Base-by-base conservation (phyloP, 257 asterid genomes). In the Sherardia arvensis region DNA sequence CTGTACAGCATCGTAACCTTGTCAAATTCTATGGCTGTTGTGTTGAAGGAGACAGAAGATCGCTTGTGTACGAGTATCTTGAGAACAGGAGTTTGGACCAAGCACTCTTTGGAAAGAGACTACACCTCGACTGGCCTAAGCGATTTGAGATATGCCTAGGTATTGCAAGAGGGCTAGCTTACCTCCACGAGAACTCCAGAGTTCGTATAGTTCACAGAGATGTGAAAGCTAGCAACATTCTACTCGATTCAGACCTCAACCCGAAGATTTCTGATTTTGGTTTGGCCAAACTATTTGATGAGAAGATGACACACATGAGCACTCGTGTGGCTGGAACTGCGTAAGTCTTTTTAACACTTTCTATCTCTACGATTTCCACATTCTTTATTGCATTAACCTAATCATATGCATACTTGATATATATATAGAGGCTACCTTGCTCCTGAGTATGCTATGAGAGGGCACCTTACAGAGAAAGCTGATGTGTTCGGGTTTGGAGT, bases 1-100 rank as follows among this genome's bases (percentile, higher is more conserved):
- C 96, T 28, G 98, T 91, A 59, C 96, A 91, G 66, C 98, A 91
- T 61, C 94, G 90, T 62, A 91, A 91, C 80, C 89, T 91, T 6
- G 98, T 88, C 66, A 88, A 81, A 66, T 58, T 88, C 64, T 77
- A 74, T 57, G 95, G 96, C 11, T 88, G 95, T 74, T 88, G 98
- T 85, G 81, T 85, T 10, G 95, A 87, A 73, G 96, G 91, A 58
- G 78, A 72, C 5, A 78, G 78, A 32, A 73, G 95, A 51, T 74
- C 84, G 71, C 87, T 91, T 53, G 98, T 91, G 4, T 91, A 91
- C 54, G 98, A 91, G 81, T 91, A 79, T 71, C 98, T 76, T 18
- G 87, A 82, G 61, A 84, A 88, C 78, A 84, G 74, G 80, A 84
- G 96, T 66, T 93, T 88, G 17, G 93, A 82, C 69, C 79, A 75